Evolutionary conservation across 2,329 filamentous ascomycete species (phyloP), one percentile per base, ranked within the genome.

Genomic region (Arachnomyces sp.): DNA sequence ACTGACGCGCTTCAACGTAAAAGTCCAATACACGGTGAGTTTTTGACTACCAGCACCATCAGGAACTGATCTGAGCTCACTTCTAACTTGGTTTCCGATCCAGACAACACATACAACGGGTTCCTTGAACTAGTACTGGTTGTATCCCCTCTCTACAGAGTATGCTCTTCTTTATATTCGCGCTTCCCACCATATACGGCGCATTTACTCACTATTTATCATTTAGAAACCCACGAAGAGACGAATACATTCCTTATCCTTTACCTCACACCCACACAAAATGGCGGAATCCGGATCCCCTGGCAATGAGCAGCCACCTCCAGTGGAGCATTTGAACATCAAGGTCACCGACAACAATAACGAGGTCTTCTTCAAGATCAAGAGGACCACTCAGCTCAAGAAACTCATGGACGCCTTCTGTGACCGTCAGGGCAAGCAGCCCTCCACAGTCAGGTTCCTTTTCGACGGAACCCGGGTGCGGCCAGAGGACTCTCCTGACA

Each of bases 291-390:
- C 39, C 20, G 47, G 43, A 39, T 35, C 29, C 13, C 45, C 43
- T 7, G 43, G 37, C 7, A 46, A 43, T 7, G 50, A 47, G 3
- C n/a, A n/a, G n/a, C 56, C 53, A 5, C 49, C 63, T 4, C 68
- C 71, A 41, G 71, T 71, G 20, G 90, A 96, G 68, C 92, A 98
- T 65, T 73, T 98, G 4, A 98, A 98, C 70, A 96, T 98, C 70
- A 98, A 98, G 65, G 92, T 98, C 11, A 96, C 92, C 0, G 92
- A 98, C 56, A 95, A 94, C 71, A 95, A 95, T 71, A 98, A 98
- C 63, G 92, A 98, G 63, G 90, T 98, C 55, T 98, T 96, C 66
- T 98, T 98, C 74, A 98, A 98, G 74, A 98, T 98, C 71, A 98
- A 98, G 81, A 79, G 89, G 29, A 88, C 83, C 15, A 98, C 92